Evolutionary conservation across 1,284 basidiomycete genomes (phyloP), one percentile per base, ranked within the genome.

Genomic region (Crucibulum cyathiforme): DNA sequence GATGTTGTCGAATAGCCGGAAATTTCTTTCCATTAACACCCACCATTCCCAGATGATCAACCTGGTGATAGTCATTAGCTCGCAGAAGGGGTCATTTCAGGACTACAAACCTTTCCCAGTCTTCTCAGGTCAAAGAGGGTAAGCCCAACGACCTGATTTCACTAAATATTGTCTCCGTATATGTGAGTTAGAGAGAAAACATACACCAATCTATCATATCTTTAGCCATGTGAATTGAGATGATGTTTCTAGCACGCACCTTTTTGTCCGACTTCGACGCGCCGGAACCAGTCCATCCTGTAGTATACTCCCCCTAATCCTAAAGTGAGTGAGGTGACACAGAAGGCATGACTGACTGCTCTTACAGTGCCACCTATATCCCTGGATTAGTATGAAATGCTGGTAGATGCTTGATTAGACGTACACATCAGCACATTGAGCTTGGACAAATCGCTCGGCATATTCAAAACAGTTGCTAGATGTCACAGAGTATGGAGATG

Each of bases 221-320:
- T 15, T 48, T 19, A 38, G 57, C 36, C 36, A 50, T 45, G 46
- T 43, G 43, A 41, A 55, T 19, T 37, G 31, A 37, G 13, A 13
- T 47, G 57, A 46, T 12, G 12, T 24, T 19, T 52, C 8, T 55
- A 39, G 24, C 24, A 59, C 74, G 59, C 58, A 90, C 92, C 84
- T 96, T 97, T 80, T 97, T 97, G 81, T 97, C 95, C 8, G 94
- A 96, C 71, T 92, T 95, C 19, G 94, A 96, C 48, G 92, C 91
- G n/a, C 94, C 93, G 38, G 89, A 86, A 15, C 88, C 90, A 5
- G 94, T 95, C 90, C 93, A 96, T 73, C 95, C 95, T 55, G 95
- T 97, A 59, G 95, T 97, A 77, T 97, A 96, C 80, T 96, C 92
- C 52, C 92, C 92, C 89, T 90, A 15, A 56, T 53, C 35, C 15